These are phyloP conservation scores for Haplographium delicatum DNA, from an alignment of 495 filamentous ascomycete genomes.

Conservation along the genomic window DNA sequence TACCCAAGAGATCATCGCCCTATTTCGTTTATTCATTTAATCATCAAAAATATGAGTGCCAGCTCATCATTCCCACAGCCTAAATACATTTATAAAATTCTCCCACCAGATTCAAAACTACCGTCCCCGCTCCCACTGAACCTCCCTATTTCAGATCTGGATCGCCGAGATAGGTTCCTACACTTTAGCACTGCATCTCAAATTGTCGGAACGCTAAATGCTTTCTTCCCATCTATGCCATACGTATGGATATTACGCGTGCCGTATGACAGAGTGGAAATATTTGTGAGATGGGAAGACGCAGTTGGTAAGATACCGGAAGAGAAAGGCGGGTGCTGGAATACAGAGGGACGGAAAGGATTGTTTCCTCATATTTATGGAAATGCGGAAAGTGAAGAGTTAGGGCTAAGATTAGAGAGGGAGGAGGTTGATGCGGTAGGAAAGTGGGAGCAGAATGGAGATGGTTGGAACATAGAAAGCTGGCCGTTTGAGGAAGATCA, in stretches of 20 bases:
- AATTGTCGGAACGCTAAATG: slow-evolving; percentile 24
- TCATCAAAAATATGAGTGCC: too few relatives aligned
- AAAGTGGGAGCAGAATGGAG: slow-evolving; percentile 10
- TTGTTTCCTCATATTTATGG: slow-evolving; percentile 24
- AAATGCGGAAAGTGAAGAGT: slow-evolving; percentile 3
- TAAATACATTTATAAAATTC: slow-evolving; percentile 32
- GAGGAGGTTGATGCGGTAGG: slow-evolving; percentile 19
- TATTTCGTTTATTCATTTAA: too few relatives aligned
- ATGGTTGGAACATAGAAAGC: slow-evolving; percentile 5
- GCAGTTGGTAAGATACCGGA: slow-evolving; percentile 13
- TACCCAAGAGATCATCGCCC: too few relatives aligned
- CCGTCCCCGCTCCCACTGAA: slow-evolving; percentile 27
- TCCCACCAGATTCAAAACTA: slow-evolving; percentile 20
- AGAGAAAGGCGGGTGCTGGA: slow-evolving; percentile 11
- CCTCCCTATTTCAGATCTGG: slow-evolving; percentile 27
- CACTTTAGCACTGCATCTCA: slow-evolving; percentile 31
- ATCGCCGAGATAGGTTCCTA: slow-evolving; percentile 31
- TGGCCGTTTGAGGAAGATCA: slow-evolving; percentile 20
- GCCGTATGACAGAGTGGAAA: slow-evolving; percentile 17
- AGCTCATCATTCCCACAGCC: too few relatives aligned
- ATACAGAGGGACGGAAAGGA: slow-evolving; percentile 12
- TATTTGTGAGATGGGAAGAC: slow-evolving; percentile 25
- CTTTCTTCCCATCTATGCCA: slow-evolving; percentile 22
- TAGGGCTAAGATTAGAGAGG: slow-evolving; percentile 16
- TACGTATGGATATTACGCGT: slow-evolving; percentile 26